Conservation (phyloP, 805 yeast species). For the Groenewaldozyma salmanticensis region DNA sequence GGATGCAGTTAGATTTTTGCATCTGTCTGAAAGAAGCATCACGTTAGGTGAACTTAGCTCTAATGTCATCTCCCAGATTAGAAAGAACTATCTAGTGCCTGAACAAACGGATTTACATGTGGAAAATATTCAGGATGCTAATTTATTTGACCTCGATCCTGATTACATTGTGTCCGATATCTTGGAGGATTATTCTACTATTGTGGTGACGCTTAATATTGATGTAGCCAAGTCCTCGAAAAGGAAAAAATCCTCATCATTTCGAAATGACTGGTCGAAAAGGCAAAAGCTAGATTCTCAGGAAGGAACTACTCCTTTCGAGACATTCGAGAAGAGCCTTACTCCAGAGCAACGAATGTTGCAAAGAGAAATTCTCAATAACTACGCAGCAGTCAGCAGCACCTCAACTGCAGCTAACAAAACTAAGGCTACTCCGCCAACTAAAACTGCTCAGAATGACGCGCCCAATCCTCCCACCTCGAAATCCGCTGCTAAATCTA, state of each 20-base stretch:
- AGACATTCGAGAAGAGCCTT: too few species aligned
- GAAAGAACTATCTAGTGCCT: slow-evolving; percentile 48
- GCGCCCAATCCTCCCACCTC: too few species aligned
- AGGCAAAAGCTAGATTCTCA: not conserved
- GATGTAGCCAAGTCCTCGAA: not conserved
- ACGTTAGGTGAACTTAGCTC: slow-evolving; percentile 40
- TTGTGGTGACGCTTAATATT: slow-evolving; percentile 13
- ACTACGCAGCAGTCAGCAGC: too few species aligned
- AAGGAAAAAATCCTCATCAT: not conserved
- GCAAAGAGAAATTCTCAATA: too few species aligned
- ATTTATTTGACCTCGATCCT: slow-evolving; percentile 70
- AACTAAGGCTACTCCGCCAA: too few species aligned
- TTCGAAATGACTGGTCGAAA: too few species aligned
- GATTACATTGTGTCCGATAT: slow-evolving; percentile 60
- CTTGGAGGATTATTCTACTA: slow-evolving; percentile 41
- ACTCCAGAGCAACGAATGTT: too few species aligned
- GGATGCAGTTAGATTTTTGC: slow-evolving; percentile 45
- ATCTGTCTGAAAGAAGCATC: slow-evolving; percentile 43
- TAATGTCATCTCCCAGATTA: slow-evolving; percentile 47
- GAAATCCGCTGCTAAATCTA: too few species aligned
- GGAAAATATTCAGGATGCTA: slow-evolving; percentile 54
- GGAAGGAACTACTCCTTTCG: too few species aligned
- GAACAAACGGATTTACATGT: slow-evolving; percentile 36
- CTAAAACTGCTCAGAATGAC: too few species aligned
- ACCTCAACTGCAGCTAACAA: too few species aligned